Evolutionary conservation across 208 protist genomes (phyloP).

Genomic region (Leptomonas pyrrhocoris): DNA sequence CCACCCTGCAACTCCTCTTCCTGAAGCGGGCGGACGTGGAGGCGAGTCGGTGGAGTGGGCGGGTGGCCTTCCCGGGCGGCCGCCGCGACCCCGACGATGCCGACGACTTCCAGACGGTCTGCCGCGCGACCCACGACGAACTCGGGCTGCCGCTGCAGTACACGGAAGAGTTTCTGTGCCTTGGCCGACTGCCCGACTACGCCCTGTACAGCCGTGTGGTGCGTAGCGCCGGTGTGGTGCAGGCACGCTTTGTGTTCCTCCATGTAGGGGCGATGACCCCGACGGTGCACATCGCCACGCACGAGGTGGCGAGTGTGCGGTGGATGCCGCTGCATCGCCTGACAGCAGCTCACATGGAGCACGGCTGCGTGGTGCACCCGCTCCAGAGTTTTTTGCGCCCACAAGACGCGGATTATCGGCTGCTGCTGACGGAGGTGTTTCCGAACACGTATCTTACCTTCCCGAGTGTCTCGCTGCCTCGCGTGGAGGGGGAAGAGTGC

Average conservation of each 20-base stretch:
- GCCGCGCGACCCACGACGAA: conserved; percentile 48
- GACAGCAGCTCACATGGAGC: conserved; percentile 25
- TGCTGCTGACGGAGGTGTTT: conserved; percentile 60
- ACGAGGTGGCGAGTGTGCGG: conserved; percentile 61
- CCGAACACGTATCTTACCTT: conserved; percentile 54
- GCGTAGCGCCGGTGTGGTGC: conserved; percentile 34
- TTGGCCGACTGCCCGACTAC: conserved; percentile 70
- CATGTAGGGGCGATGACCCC: conserved; percentile 74
- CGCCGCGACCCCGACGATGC: conserved; percentile 66
- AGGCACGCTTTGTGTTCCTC: conserved; percentile 81
- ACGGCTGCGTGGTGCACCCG: conserved; percentile 50
- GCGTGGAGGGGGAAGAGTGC: background rate
- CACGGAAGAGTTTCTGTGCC: conserved; percentile 47
- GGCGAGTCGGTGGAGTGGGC: conserved; percentile 73
- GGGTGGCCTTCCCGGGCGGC: conserved; percentile 82
- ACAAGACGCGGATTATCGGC: conserved; percentile 44
- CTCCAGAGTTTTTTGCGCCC: conserved; percentile 51
- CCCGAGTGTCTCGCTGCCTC: conserved; percentile 43
- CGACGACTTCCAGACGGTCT: conserved; percentile 60
- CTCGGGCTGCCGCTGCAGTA: conserved; percentile 64
- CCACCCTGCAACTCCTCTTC: conserved; percentile 66
- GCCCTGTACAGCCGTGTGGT: conserved; percentile 37
- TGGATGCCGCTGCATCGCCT: conserved; percentile 68
- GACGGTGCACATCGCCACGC: conserved; percentile 43
- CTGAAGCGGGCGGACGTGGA: conserved; percentile 53